phyloP scores from a whole-genome alignment of 1,139 yeast genomes.

The Sugiyamaella neomexicana region DNA sequence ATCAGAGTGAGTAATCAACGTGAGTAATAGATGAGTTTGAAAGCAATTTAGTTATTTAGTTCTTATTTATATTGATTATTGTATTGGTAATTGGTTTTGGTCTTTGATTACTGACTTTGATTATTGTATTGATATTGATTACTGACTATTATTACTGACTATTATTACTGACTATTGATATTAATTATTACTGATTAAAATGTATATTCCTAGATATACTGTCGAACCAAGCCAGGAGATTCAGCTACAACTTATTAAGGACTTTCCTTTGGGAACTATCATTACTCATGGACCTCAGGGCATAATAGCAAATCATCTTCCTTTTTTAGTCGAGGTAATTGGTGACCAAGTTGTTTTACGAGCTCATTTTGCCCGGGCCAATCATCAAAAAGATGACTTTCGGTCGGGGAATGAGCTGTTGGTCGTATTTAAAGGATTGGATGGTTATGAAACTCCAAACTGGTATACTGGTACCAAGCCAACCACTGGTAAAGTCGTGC shows the following conservation, averaged over 20 bases:
- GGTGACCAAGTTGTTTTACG: slow-evolving; percentile 48
- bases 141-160: no score
- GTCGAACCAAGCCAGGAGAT: slow-evolving; percentile 42
- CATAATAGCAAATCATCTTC: slow-evolving; percentile 55
- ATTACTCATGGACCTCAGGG: slow-evolving; percentile 43
- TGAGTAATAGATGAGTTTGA: no score
- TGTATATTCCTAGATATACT: slow-evolving; percentile 37
- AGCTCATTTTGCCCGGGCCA: slow-evolving; percentile 59
- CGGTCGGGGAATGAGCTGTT: slow-evolving; percentile 43
- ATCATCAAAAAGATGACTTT: slow-evolving; percentile 54
- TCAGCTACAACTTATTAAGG: slow-evolving; percentile 47
- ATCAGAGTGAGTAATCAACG: no score
- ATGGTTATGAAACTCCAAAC: slow-evolving; percentile 60
- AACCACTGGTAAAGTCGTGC: slow-evolving; percentile 62
- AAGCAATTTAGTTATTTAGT: no score
- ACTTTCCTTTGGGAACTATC: slow-evolving; percentile 56
- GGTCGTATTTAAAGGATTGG: slow-evolving; percentile 55
- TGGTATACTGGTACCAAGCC: slow-evolving; percentile 58
- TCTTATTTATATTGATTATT: no score
- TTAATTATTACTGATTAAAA: slow-evolving; percentile 12
- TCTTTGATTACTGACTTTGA: no score
- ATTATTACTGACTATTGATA: no score
- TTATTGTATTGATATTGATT: no score
- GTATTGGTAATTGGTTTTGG: no score
- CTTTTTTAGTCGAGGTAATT: slow-evolving; percentile 49